Base-by-base conservation (phyloP, 176 grass and related monocot species). In the Eragrostis curvula region DNA sequence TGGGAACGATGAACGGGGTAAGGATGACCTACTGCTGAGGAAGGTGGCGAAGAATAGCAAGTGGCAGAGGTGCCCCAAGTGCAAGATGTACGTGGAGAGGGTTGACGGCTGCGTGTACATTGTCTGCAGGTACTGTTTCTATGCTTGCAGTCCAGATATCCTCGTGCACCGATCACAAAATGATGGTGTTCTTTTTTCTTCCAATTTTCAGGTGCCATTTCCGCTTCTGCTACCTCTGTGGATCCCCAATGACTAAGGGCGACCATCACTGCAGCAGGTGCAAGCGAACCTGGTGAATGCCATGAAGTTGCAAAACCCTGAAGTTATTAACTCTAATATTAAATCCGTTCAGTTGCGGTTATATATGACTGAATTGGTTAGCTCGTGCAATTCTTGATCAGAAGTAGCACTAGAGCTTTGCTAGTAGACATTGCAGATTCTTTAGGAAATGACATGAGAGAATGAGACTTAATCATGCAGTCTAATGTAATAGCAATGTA, bases 21-120 rank as follows among this genome's bases (percentile, higher is more conserved):
- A 18, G 12, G 86, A 89, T 52, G 92, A 98, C 63, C 59, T 93
- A 46, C 55, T 95, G 75, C 88, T 98, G 30, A 71, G 29, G 83
- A 84, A 89, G 72, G 61, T 98, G 2, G 90, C 90, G 0, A 40
- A 58, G 36, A 41, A 82, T 68, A 85, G 78, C 49, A 90, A 64
- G 75, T 98, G 96, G 96, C 92, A 95, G 86, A 86, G 88, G 49
- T 98, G 96, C 67, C 84, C 92, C 5, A 80, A 88, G 66, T 98
- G 96, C 79, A 93, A 76, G 88, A 93, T 98, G 10, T 91, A 83
- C 23, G 95, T 95, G 28, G 95, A 98, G 70, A 98, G 77, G 81
- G 64, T 75, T 0, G 69, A 79, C 0, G 95, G 95, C 12, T 98
- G 95, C 39, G 79, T 82, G 47, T 81, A 81, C 62, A 93, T 98